These are phyloP conservation scores for Aspergillus felis DNA, from an alignment of 2,329 filamentous ascomycete genomes.

Conservation along the genomic window DNA sequence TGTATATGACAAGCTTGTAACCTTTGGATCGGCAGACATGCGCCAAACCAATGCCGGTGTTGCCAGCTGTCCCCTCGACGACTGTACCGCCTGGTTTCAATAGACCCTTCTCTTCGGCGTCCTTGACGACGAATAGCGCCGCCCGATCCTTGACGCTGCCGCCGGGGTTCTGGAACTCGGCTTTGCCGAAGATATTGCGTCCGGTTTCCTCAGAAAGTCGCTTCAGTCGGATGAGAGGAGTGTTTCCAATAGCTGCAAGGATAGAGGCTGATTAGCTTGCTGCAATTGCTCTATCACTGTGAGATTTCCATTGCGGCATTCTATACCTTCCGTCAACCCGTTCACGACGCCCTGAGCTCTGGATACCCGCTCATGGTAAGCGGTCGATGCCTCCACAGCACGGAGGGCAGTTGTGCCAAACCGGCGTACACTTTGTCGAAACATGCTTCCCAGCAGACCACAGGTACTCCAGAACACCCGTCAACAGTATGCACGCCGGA, in stretches of 20 bases:
- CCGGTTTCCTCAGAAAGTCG: conserved; percentile 84
- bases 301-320: not conserved
- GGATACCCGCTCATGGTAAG: conserved; percentile 68
- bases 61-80: conserved; percentile 93
- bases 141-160: conserved; percentile 96
- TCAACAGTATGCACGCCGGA: not conserved
- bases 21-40: conserved; percentile 91
- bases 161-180: conserved; percentile 98
- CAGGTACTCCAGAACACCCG: conserved; percentile 1
- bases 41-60: conserved; percentile 95
- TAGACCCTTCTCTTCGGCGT: conserved; percentile 84
- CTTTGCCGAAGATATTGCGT: conserved; percentile 92
- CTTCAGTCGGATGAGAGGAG: conserved; percentile 86
- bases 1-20: conserved; percentile 97
- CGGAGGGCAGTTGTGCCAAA: conserved; percentile 63
- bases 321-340: conserved; percentile 74
- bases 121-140: conserved; percentile 86
- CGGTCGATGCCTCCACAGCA: conserved; percentile 48
- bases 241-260: conserved; percentile 84
- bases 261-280: conserved; percentile 2
- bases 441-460: conserved; percentile 50
- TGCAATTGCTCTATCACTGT: not conserved
- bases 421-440: conserved; percentile 63
- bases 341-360: conserved; percentile 74
- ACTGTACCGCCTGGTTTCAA: conserved; percentile 85